Evolutionary conservation across 495 filamentous ascomycete genomes (phyloP), one percentile per base, ranked within the genome.

Genomic region (Penicillium maclennaniae): DNA sequence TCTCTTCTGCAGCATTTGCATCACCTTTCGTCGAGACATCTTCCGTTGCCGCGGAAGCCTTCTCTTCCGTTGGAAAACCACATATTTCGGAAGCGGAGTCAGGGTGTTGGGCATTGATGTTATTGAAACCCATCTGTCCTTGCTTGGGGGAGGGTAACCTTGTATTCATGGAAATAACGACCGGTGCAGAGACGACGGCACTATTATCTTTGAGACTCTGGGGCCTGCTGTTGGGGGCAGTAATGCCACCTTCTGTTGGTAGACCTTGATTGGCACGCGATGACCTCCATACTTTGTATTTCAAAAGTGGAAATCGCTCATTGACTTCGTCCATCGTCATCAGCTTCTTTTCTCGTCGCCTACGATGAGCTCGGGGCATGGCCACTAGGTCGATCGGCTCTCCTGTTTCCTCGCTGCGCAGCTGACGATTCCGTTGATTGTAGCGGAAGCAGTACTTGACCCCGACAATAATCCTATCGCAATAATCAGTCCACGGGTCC

Each of bases 241-340:
- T 83, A 47, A 98, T 87, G 28, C 95, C 93, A 28, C 92, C 92
- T 55, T 86, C 79, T 20, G 89, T 86, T 21, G 93, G 84, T 42
- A 97, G 72, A 26, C 92, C 95, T 73, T 92, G 83, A 37, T 83
- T 78, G 53, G 89, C 92, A 49, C 95, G 87, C 36, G 81, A 81
- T 12, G 90, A 81, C 50, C 92, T 84, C 93, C 95, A 99, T 45
- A 80, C 81, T 74, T 97, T 97, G 74, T 99, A 99, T 70, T 97
- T 97, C 42, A 83, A 83, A 62, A 96, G 80, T 0, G 93, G 95
- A 63, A 99, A 97, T 54, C 93, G 87, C 60, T 95, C 91, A 65
- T 99, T 97, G 39, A 97, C 93, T 68, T 99, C 93, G 46, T 99
- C 93, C 84, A 97, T 95, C 4, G 88, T 87, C 95, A 99, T 97